Evolutionary conservation across 441 rosid genomes (phyloP).

Genomic region (Hypseocharis bilobata): DNA sequence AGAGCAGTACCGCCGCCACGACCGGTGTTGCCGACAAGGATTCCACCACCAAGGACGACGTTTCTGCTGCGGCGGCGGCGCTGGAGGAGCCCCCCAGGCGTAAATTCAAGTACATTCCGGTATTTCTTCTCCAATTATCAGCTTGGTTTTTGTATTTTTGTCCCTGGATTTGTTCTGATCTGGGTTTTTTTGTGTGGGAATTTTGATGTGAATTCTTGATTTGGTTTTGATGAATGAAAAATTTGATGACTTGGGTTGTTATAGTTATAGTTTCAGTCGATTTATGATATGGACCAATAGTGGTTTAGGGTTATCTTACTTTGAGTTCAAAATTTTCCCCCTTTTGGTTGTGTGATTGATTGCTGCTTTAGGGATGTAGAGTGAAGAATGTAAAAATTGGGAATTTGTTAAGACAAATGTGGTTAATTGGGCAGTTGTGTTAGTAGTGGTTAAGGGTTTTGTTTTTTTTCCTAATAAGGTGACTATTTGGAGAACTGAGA

Average conservation of each 20-base stretch:
- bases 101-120: slow-evolving; percentile 72
- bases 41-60: slow-evolving; percentile 32
- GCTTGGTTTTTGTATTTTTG: not conserved
- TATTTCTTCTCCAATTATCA: slow-evolving; percentile 17
- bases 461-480: too few species aligned
- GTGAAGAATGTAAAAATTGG: not conserved
- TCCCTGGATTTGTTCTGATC: not conserved
- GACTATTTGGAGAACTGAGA: not conserved
- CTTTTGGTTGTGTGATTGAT: not conserved
- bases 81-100: slow-evolving; percentile 63
- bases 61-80: slow-evolving; percentile 11
- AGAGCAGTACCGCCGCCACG: slow-evolving; percentile 10
- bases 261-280: not conserved
- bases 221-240: not conserved
- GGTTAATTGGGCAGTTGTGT: not conserved
- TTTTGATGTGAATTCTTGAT: too few species aligned
- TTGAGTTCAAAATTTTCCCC: not conserved
- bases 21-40: slow-evolving; percentile 18
- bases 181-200: not conserved
- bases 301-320: not conserved
- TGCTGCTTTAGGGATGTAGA: not conserved
- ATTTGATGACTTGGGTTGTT: too few species aligned
- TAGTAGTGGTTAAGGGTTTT: too few species aligned
- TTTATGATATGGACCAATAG: slow-evolving; percentile 1
- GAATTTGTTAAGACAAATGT: not conserved